A percentile compares a stretch with the other conserved stretches of the same genome.
phyloP scores from a whole-genome alignment of 352 stramenopile species.

The Elongisporangium anandrum region DNA sequence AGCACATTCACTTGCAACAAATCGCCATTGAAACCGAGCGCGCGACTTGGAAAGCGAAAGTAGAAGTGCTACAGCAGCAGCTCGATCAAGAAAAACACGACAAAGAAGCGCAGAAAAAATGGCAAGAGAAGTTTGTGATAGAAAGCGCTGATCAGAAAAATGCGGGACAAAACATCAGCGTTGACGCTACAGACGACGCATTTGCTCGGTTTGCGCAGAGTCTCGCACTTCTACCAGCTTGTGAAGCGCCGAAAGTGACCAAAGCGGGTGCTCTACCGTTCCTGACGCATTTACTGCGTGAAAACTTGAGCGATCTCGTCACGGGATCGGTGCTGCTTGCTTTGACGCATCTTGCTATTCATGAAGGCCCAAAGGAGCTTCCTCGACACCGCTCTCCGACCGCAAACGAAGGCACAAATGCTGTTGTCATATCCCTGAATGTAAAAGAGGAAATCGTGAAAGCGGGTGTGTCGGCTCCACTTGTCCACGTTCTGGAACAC shows the following conservation, averaged over 20 bases:
- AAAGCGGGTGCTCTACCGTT: slow-evolving; percentile 59
- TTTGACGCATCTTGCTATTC: slow-evolving; percentile 61
- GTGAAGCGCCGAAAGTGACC: slow-evolving; percentile 33
- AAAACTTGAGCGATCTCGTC: slow-evolving; percentile 54
- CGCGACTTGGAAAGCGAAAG: slow-evolving; percentile 26
- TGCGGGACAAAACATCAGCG: slow-evolving; percentile 3
- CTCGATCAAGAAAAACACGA: slow-evolving; percentile 62
- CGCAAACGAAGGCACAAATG: background rate
- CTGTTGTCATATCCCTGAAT: slow-evolving; percentile 8
- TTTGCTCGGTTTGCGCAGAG: slow-evolving; percentile 71
- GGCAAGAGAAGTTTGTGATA: slow-evolving; percentile 42
- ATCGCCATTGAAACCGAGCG: slow-evolving; percentile 43
- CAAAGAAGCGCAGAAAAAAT: slow-evolving; percentile 61
- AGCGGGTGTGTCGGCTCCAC: slow-evolving; percentile 31
- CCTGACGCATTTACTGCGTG: slow-evolving; percentile 44
- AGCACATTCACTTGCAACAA: slow-evolving; percentile 55
- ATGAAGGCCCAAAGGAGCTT: slow-evolving; percentile 24
- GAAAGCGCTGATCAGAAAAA: background rate
- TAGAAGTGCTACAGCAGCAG: slow-evolving; percentile 35
- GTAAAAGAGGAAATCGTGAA: slow-evolving; percentile 70
- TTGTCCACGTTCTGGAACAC: slow-evolving; percentile 46
- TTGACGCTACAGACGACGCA: slow-evolving; percentile 44
- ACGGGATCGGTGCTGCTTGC: slow-evolving; percentile 65
- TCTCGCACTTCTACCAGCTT: slow-evolving; percentile 57
- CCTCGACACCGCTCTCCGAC: slow-evolving; percentile 4